These are phyloP conservation scores for Thuja plicata DNA, from an alignment of 83 land plant species.

Conservation along the genomic window DNA sequence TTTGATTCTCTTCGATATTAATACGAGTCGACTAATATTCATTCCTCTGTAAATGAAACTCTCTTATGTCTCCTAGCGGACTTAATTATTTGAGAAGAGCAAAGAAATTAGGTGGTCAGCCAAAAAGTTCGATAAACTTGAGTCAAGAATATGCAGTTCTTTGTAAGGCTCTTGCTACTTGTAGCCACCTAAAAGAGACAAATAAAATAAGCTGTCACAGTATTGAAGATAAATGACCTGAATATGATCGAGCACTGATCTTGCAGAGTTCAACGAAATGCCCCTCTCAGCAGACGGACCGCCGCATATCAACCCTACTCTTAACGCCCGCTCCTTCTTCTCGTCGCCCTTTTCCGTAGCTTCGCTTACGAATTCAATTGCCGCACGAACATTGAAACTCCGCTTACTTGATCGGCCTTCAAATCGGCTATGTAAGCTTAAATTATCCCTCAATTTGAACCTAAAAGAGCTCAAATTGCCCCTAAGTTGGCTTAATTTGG, in stretches of 20 bases:
- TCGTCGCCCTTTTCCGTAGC: conserved; percentile 8
- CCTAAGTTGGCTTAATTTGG: neutral
- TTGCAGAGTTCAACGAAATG: conserved; percentile 80
- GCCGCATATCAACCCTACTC: conserved; percentile 78
- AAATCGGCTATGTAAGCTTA: neutral
- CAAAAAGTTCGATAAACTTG: too few relatives aligned
- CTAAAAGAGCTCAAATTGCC: neutral
- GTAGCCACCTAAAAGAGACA: neutral
- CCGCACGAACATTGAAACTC: neutral
- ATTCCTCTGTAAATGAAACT: too few relatives aligned
- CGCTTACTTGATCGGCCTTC: neutral
- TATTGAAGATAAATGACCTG: conserved; percentile 41
- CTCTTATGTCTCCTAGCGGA: too few relatives aligned
- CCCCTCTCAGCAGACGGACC: conserved; percentile 94
- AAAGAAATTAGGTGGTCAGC: too few relatives aligned
- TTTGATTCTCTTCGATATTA: too few relatives aligned
- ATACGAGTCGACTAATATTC: too few relatives aligned
- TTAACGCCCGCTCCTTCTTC: conserved; percentile 26
- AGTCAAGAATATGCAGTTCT: too few relatives aligned
- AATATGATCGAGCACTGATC: conserved; percentile 87
- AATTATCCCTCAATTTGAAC: neutral
- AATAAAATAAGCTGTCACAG: neutral
- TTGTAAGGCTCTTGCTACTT: too few relatives aligned
- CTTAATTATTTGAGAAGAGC: too few relatives aligned
- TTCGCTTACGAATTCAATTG: neutral